Percentiles rank a stretch among this genome's conserved stretches.
Evolutionary conservation across 345 rosid genomes (phyloP).

Genomic region (Erodium maritimum): DNA sequence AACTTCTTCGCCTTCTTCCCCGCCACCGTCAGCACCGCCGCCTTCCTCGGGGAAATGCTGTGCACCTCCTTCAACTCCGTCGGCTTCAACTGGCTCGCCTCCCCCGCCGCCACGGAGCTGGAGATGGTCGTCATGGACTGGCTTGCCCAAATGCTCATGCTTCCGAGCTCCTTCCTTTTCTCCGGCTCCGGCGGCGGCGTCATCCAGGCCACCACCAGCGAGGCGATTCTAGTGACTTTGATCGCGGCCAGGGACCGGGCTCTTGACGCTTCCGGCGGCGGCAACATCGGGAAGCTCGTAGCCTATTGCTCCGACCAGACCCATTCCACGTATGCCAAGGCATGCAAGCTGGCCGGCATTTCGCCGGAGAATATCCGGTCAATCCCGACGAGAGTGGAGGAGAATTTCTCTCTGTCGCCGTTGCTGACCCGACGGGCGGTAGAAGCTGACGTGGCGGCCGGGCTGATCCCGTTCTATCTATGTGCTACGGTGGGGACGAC

Average conservation of each 20-base stretch:
- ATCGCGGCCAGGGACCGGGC: constrained; percentile 24
- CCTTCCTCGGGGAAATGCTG: constrained; percentile 33
- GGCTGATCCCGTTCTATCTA: constrained; percentile 28
- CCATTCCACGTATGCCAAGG: constrained; percentile 25
- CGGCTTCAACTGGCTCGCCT: constrained; percentile 33
- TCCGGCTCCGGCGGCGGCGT: constrained; percentile 31
- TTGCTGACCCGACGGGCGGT: constrained; percentile 5
- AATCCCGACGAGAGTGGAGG: no score
- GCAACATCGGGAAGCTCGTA: constrained; percentile 15
- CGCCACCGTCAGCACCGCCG: constrained; percentile 18
- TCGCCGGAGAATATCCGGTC: background rate
- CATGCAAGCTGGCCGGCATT: constrained; percentile 16
- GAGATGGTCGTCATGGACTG: constrained; percentile 37
- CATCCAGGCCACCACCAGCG: constrained; percentile 30
- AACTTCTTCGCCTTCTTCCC: constrained; percentile 34
- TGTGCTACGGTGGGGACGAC: constrained; percentile 38
- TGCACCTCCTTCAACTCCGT: constrained; percentile 29
- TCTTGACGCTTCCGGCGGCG: constrained; percentile 2
- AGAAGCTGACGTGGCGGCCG: constrained; percentile 19
- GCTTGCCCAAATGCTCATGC: constrained; percentile 27
- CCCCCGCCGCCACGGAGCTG: constrained; percentile 32
- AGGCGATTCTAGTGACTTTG: constrained; percentile 25
- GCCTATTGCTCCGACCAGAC: constrained; percentile 37
- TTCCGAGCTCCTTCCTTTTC: constrained; percentile 23
- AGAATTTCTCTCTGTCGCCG: constrained; percentile 20